These are phyloP conservation scores for Colletotrichum musae DNA, from an alignment of 2,329 filamentous ascomycete genomes.

Conservation along the genomic window DNA sequence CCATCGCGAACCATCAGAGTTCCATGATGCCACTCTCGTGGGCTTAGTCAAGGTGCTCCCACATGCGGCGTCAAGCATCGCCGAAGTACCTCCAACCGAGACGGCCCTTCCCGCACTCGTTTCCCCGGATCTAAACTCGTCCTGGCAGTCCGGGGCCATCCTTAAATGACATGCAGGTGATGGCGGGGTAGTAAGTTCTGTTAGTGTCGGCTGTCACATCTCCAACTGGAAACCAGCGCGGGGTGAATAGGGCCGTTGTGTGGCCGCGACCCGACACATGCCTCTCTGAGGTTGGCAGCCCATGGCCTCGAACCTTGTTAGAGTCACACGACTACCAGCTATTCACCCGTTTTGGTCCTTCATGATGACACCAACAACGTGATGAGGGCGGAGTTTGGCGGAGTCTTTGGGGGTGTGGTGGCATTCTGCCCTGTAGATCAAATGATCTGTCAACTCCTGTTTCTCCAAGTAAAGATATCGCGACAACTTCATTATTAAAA, in stretches of 20 bases:
- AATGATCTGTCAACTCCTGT: constrained; percentile 15
- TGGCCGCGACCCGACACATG: constrained; percentile 2
- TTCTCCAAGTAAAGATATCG: background rate
- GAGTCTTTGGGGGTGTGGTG: constrained; percentile 19
- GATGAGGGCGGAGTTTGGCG: constrained; percentile 32
- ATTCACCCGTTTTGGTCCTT: background rate
- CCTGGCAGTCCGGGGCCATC: constrained; percentile 27
- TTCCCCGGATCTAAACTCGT: constrained; percentile 34
- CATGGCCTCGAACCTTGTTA: background rate
- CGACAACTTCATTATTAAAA: constrained; percentile 4
- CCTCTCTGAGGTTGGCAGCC: background rate
- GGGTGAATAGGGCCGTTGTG: constrained; percentile 27
- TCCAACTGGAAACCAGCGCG: constrained; percentile 35
- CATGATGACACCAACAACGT: background rate
- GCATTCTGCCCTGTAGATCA: constrained; percentile 25
- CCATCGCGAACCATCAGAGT: background rate
- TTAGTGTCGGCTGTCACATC: constrained; percentile 32
- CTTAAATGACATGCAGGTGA: constrained; percentile 30
- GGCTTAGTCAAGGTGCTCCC: background rate
- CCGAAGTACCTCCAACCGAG: constrained; percentile 38
- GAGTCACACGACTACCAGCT: background rate
- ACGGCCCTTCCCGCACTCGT: constrained; percentile 32
- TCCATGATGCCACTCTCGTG: background rate
- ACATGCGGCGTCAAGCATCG: constrained; percentile 11
- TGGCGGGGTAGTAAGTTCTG: constrained; percentile 21